A percentile compares a stretch with the other conserved stretches of the same genome.
phyloP scores from a whole-genome alignment of 331 rosid species.

The Ulmus americana region DNA sequence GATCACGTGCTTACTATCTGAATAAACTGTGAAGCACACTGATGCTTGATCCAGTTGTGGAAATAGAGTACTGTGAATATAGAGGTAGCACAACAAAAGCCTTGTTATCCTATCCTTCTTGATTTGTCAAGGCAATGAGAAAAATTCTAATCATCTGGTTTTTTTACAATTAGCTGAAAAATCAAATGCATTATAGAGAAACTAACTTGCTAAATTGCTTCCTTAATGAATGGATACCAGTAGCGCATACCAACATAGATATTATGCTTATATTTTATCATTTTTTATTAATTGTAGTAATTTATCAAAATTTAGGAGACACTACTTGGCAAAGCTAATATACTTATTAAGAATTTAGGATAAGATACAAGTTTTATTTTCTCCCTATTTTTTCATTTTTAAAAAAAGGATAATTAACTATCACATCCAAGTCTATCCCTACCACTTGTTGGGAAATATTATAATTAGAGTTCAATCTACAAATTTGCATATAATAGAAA shows the following conservation, averaged over 20 bases:
- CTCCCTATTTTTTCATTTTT: too few species aligned
- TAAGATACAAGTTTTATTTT: too few species aligned
- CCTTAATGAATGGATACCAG: slow-evolving; percentile 98
- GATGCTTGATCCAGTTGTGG: slow-evolving; percentile 95
- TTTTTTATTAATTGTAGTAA: too few species aligned
- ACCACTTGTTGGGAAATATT: too few species aligned
- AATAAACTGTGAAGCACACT: slow-evolving; percentile 64
- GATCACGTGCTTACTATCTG: slow-evolving; percentile 42
- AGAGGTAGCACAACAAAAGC: slow-evolving; percentile 93
- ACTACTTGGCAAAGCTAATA: too few species aligned
- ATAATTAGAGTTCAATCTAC: too few species aligned
- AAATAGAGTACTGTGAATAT: slow-evolving; percentile 94
- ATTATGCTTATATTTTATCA: background rate
- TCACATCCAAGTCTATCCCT: too few species aligned
- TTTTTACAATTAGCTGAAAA: slow-evolving; percentile 7
- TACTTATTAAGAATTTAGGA: too few species aligned
- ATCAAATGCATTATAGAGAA: slow-evolving; percentile 12
- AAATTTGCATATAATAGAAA: too few species aligned
- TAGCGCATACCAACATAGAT: slow-evolving; percentile 94
- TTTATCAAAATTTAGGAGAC: too few species aligned
- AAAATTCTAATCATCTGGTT: slow-evolving; percentile 4
- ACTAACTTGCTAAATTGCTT: slow-evolving; percentile 80
- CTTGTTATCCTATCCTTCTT: slow-evolving; percentile 81
- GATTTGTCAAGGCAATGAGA: slow-evolving; percentile 46
- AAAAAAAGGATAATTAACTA: too few species aligned